phyloP scores from a whole-genome alignment of 2,329 filamentous ascomycete species.

The Scorias spongiosa region DNA sequence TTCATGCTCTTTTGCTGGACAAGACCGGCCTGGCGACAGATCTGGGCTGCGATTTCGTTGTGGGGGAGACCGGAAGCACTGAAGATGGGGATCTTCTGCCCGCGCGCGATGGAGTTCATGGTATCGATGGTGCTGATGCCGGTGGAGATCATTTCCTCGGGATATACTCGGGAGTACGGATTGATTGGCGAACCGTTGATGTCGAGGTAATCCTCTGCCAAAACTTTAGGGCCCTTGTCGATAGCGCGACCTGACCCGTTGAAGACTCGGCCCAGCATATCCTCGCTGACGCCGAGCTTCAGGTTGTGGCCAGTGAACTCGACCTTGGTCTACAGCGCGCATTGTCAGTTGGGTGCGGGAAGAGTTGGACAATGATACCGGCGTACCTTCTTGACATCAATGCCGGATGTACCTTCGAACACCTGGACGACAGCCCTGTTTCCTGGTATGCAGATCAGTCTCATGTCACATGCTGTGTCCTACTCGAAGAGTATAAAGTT shows the following conservation, averaged over 20 bases:
- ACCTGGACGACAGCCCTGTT: conserved; percentile 94
- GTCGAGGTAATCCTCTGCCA: conserved; percentile 95
- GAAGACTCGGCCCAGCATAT: conserved; percentile 98
- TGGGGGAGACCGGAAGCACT: conserved; percentile 95
- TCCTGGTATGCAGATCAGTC: conserved; percentile 37
- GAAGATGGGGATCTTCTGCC: conserved; percentile 99
- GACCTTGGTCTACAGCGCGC: conserved; percentile 60
- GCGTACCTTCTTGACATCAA: conserved; percentile 86
- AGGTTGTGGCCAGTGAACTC: conserved; percentile 94
- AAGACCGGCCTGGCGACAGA: conserved; percentile 90
- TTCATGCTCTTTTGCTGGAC: conserved; percentile 62
- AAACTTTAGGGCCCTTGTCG: conserved; percentile 95
- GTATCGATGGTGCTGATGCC: conserved; percentile 98
- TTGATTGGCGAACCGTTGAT: conserved; percentile 99
- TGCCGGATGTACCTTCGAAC: conserved; percentile 91
- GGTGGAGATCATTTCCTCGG: conserved; percentile 99
- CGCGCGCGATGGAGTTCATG: conserved; percentile 85
- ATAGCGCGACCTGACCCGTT: conserved; percentile 96
- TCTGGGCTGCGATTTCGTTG: conserved; percentile 98
- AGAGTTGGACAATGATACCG: background rate
- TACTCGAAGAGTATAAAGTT: background rate
- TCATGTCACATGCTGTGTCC: background rate
- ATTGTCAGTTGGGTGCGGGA: background rate
- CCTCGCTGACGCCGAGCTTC: conserved; percentile 97
- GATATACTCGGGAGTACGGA: conserved; percentile 93